phyloP scores from a whole-genome alignment of 2,329 filamentous ascomycete genomes.

The Aspergillus novoparasiticus region DNA sequence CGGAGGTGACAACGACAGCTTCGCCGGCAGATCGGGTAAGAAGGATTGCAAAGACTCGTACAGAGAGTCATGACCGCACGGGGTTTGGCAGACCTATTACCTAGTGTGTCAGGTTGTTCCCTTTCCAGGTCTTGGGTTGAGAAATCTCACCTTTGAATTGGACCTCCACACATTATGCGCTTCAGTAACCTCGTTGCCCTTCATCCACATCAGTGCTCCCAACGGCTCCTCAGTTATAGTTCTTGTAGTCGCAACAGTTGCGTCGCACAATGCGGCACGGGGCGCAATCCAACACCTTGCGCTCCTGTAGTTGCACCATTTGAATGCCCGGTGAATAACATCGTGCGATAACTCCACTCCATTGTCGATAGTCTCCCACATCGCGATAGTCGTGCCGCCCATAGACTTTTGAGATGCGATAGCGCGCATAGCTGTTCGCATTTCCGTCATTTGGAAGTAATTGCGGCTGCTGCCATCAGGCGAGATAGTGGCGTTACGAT shows the following conservation, averaged over 20 bases:
- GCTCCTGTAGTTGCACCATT: slow-evolving; percentile 53
- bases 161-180: slow-evolving; percentile 37
- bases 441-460: slow-evolving; percentile 47
- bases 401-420: slow-evolving; percentile 49
- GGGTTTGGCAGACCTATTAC: background rate
- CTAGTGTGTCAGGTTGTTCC: background rate
- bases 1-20: slow-evolving; percentile 10
- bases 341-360: slow-evolving; percentile 43
- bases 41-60: slow-evolving; percentile 13
- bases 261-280: slow-evolving; percentile 39
- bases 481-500: slow-evolving; percentile 46
- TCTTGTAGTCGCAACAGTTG: slow-evolving; percentile 32
- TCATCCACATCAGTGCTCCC: slow-evolving; percentile 51
- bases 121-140: no score
- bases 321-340: slow-evolving; percentile 45
- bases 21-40: slow-evolving; percentile 9
- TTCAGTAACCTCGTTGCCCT: slow-evolving; percentile 45
- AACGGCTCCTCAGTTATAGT: slow-evolving; percentile 37
- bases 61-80: slow-evolving; percentile 4
- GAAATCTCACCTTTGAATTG: slow-evolving; percentile 14
- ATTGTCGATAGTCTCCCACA: slow-evolving; percentile 51
- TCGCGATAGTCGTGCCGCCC: slow-evolving; percentile 44
- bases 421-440: slow-evolving; percentile 47
- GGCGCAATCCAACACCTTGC: slow-evolving; percentile 48
- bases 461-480: slow-evolving; percentile 45